These are phyloP conservation scores for Clarkia xantiana DNA, from an alignment of 345 rosid species.

Conservation along the genomic window DNA sequence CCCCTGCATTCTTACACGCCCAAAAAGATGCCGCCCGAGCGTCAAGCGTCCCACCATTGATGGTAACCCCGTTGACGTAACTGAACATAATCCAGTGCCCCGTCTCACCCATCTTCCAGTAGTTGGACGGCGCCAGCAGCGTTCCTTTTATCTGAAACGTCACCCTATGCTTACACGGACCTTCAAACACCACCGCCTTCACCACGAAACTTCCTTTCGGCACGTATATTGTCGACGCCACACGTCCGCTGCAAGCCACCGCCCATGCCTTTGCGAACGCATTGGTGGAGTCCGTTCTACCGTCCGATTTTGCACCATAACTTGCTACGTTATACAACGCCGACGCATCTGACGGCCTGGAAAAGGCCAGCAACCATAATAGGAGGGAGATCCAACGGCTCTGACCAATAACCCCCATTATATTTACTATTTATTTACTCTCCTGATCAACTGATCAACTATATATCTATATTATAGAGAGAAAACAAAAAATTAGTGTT, in stretches of 20 bases:
- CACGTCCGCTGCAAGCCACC: slow-evolving; percentile 13
- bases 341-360: not conserved
- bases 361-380: not conserved
- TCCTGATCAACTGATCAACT: no score
- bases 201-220: slow-evolving; percentile 15
- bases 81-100: slow-evolving; percentile 15
- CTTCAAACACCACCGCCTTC: slow-evolving; percentile 9
- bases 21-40: slow-evolving; percentile 18
- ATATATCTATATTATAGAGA: no score
- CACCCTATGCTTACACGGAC: slow-evolving; percentile 22
- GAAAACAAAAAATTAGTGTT: no score
- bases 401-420: not conserved
- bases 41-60: slow-evolving; percentile 19
- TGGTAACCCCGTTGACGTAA: slow-evolving; percentile 9
- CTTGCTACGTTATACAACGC: slow-evolving; percentile 3
- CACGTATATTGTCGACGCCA: slow-evolving; percentile 18
- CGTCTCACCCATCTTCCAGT: slow-evolving; percentile 9
- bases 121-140: slow-evolving; percentile 20
- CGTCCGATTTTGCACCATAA: slow-evolving; percentile 18
- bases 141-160: slow-evolving; percentile 13
- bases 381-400: not conserved
- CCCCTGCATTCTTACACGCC: slow-evolving; percentile 14
- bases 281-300: slow-evolving; percentile 14
- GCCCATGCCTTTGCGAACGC: slow-evolving; percentile 18
- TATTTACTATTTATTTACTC: not conserved